Evolutionary conservation across 768 basidiomycete genomes (phyloP).

Genomic region (Kwoniella europaea): DNA sequence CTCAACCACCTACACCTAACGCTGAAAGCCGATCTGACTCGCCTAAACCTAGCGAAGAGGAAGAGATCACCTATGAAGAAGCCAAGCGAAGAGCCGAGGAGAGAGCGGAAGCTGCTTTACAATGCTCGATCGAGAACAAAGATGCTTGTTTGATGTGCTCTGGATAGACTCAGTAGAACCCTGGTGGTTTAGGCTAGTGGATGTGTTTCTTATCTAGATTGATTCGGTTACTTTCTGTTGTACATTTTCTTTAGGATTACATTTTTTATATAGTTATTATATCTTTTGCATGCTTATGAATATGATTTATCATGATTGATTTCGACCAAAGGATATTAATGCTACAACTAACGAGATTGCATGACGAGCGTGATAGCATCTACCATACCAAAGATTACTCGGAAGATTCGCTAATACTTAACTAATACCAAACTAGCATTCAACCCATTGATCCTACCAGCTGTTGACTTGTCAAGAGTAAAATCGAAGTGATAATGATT

Average conservation of each 20-base stretch:
- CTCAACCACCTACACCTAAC: constrained; percentile 15
- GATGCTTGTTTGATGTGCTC: constrained; percentile 57
- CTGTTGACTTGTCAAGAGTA: too few relatives aligned
- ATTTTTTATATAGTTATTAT: constrained; percentile 1
- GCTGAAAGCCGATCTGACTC: constrained; percentile 17
- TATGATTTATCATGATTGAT: background rate
- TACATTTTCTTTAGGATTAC: background rate
- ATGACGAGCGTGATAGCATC: too few relatives aligned
- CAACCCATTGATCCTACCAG: too few relatives aligned
- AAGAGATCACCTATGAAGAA: constrained; percentile 57
- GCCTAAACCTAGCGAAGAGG: constrained; percentile 51
- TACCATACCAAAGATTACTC: too few relatives aligned
- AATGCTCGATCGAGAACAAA: constrained; percentile 58
- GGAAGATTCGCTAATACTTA: too few relatives aligned
- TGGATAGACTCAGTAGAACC: constrained; percentile 36
- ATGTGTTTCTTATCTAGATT: background rate
- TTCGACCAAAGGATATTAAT: too few relatives aligned
- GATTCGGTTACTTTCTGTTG: constrained; percentile 7
- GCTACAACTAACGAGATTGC: too few relatives aligned
- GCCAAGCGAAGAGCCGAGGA: constrained; percentile 57
- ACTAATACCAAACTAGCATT: too few relatives aligned
- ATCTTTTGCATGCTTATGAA: constrained; percentile 19
- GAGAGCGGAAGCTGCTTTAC: constrained; percentile 57
- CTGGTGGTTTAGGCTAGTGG: background rate
- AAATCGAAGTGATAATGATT: too few relatives aligned